Conservation (phyloP, 192 early-diverging fungal species). For the Cladochytrium replicatum region DNA sequence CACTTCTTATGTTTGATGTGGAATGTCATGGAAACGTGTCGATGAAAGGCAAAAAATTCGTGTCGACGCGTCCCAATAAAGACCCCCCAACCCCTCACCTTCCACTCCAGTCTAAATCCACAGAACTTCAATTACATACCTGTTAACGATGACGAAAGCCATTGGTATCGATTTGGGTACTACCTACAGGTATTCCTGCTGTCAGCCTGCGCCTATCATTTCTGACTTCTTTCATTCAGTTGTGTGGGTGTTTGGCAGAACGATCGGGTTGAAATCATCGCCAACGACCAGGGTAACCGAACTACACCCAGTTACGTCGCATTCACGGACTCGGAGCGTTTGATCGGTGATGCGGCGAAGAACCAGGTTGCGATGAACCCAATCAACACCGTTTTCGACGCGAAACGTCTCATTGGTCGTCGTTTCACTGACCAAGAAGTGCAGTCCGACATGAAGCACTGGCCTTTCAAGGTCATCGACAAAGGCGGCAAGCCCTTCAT, state of each 20-base stretch:
- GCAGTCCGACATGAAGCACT: slow-evolving; percentile 99
- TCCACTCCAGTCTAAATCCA: no score
- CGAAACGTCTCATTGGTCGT: slow-evolving; percentile 97
- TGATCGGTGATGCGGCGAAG: slow-evolving; percentile 98
- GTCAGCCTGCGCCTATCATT: slow-evolving; percentile 86
- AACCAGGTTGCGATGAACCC: slow-evolving; percentile 95
- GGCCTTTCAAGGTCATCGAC: slow-evolving; percentile 91
- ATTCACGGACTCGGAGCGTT: slow-evolving; percentile 94
- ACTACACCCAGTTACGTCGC: slow-evolving; percentile 96
- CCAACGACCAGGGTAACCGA: slow-evolving; percentile 99
- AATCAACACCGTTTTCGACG: slow-evolving; percentile 96
- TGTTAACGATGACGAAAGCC: no score
- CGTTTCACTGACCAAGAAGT: slow-evolving; percentile 85
- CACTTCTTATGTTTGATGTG: no score
- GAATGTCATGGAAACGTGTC: no score
- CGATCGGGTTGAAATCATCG: slow-evolving; percentile 88
- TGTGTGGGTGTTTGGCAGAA: slow-evolving; percentile 33
- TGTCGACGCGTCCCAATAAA: no score
- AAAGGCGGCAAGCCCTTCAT: slow-evolving; percentile 73
- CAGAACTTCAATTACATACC: no score
- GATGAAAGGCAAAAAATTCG: no score
- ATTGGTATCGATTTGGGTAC: slow-evolving; percentile 98
- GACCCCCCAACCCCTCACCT: no score
- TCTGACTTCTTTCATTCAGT: slow-evolving; percentile 45
- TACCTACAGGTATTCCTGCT: slow-evolving; percentile 84